Evolutionary conservation across 345 rosid species (phyloP).

Genomic region (Salix viminalis): DNA sequence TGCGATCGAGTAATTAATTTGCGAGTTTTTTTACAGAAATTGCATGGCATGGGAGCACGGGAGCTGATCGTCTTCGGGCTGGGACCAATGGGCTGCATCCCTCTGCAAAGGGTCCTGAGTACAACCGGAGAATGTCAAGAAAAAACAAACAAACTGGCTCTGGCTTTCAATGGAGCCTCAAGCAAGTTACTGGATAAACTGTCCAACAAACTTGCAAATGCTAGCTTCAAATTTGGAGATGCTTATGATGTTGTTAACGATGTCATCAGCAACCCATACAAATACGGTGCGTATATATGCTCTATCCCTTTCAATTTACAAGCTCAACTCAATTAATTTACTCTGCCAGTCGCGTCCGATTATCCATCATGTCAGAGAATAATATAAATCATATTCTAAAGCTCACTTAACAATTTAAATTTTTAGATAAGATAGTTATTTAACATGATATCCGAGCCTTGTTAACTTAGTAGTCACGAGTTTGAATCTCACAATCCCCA

Average conservation of each 20-base stretch:
- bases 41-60: constrained; percentile 70
- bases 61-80: constrained; percentile 79
- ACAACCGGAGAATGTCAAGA: constrained; percentile 64
- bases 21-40: constrained; percentile 22
- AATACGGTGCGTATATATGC: constrained; percentile 44
- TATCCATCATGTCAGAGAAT: too few relatives aligned
- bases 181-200: constrained; percentile 39
- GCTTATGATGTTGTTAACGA: constrained; percentile 76
- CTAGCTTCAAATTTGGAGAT: constrained; percentile 73
- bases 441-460: too few relatives aligned
- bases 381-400: too few relatives aligned
- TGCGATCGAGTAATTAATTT: neutral
- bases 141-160: constrained; percentile 62
- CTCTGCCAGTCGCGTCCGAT: too few relatives aligned
- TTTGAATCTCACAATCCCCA: too few relatives aligned
- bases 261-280: constrained; percentile 57
- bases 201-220: constrained; percentile 39
- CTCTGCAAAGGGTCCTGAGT: constrained; percentile 83
- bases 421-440: too few relatives aligned
- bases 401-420: rapidly evolving
- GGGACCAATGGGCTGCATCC: constrained; percentile 74
- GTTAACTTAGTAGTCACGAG: too few relatives aligned
- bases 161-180: constrained; percentile 57
- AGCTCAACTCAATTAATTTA: too few relatives aligned
- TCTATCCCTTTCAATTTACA: neutral